Evolutionary conservation across 805 yeast genomes (phyloP).

Genomic region (Cyberlindnera subsufficiens): DNA sequence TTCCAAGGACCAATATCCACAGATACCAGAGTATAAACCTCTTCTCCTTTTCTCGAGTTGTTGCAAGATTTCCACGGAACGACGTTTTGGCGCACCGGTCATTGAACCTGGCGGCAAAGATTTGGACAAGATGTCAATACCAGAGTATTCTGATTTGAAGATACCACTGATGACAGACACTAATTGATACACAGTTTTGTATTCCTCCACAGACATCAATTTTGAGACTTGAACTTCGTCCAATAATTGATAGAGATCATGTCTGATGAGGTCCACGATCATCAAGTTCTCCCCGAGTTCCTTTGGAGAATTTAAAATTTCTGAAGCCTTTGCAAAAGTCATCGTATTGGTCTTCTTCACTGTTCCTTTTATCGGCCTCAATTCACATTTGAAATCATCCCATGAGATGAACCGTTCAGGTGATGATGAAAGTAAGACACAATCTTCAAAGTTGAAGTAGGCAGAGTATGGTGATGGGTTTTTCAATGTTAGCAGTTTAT

Average conservation of each 20-base stretch:
- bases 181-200: constrained; percentile 82
- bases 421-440: constrained; percentile 69
- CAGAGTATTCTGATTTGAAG: constrained; percentile 36
- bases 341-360: constrained; percentile 60
- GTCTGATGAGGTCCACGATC: constrained; percentile 95
- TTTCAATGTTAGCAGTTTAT: constrained; percentile 57
- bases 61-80: constrained; percentile 81
- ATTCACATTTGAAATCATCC: constrained; percentile 55
- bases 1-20: constrained; percentile 90
- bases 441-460: constrained; percentile 62
- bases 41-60: constrained; percentile 36
- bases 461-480: constrained; percentile 95
- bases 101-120: constrained; percentile 97
- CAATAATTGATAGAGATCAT: constrained; percentile 72
- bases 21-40: constrained; percentile 90
- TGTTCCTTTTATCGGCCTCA: constrained; percentile 96
- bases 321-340: constrained; percentile 52
- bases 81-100: constrained; percentile 98
- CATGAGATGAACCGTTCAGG: constrained; percentile 92
- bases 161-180: constrained; percentile 83
- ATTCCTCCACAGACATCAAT: constrained; percentile 90
- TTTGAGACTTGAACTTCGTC: constrained; percentile 64
- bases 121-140: constrained; percentile 71
- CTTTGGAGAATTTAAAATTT: constrained; percentile 72
- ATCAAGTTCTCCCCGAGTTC: constrained; percentile 94